These are phyloP conservation scores for Flaveria trinervia DNA, from an alignment of 129 eudicot species.

Conservation along the genomic window DNA sequence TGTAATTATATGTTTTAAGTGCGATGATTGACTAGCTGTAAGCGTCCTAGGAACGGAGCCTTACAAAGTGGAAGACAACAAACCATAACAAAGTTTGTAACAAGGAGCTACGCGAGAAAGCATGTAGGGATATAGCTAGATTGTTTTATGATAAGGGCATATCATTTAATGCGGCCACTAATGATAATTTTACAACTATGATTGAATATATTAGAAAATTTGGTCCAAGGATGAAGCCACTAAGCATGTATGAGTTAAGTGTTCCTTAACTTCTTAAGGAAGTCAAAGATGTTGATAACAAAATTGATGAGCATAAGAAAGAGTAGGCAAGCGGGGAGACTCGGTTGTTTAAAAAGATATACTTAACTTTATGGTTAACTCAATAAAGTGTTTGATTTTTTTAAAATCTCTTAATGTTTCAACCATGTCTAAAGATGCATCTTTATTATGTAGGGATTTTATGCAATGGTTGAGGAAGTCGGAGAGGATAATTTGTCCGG, in stretches of 20 bases:
- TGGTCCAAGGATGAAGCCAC: background rate
- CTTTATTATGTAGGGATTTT: too few relatives aligned
- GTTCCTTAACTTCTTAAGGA: background rate
- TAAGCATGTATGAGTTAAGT: background rate
- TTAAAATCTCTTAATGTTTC: too few relatives aligned
- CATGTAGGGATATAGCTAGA: conserved; percentile 18
- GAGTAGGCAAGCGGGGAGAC: too few relatives aligned
- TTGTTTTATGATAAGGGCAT: conserved; percentile 29
- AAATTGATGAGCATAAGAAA: background rate
- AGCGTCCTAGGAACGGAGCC: too few relatives aligned
- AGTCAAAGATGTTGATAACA: background rate
- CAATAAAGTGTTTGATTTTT: too few relatives aligned
- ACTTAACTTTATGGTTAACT: too few relatives aligned
- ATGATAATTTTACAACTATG: background rate
- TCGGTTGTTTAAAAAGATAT: too few relatives aligned
- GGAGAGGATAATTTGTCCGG: too few relatives aligned
- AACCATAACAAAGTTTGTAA: background rate
- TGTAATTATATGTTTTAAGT: too few relatives aligned
- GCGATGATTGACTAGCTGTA: too few relatives aligned
- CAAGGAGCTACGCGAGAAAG: background rate
- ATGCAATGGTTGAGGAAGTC: too few relatives aligned
- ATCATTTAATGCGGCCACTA: conserved; percentile 5
- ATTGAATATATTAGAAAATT: background rate
- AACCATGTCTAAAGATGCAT: too few relatives aligned
- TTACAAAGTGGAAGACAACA: background rate